Base-by-base conservation (phyloP, 306 rosid species). In the Gastrolobium villosum region DNA sequence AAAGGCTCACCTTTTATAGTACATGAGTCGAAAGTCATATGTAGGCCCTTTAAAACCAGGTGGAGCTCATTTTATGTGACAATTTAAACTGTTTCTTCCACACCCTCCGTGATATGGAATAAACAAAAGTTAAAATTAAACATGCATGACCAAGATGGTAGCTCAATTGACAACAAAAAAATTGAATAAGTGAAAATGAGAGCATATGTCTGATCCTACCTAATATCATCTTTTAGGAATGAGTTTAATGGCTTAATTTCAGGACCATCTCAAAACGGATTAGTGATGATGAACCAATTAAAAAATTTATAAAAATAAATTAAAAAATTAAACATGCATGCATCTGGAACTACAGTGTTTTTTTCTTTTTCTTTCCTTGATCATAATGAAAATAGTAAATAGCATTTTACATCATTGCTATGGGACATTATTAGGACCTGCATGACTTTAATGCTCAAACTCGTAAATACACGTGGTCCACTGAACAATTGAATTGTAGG, bases 331-430 rank as follows among this genome's bases (percentile, higher is more conserved):
- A 34, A 20, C 37, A 30, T 57, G 7, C 40, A 28, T 40, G 65
- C 31, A 26, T 14, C 8, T 44, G 31, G 14, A 52, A 15, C 8
- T 26, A n/a, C 15, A 13, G 4, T 11, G 4, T 39, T 20, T 26
- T 28, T 0, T 3, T 43, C 44, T n/a, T 1, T 60, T 46, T 10
- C 13, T 5, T 6, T 39, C 64, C 0, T 10, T 15, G 5, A 10
- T 44, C 52, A 6, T 39, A 28, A 49, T 37, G 64, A 76, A 64
- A 64, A 8, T 39, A 73, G 81, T 31, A 55, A 39, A 4, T 76
- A 4, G 59, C 67, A 77, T 32, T 41, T 77, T 48, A 54, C 73
- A 77, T 77, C 75, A 77, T 37, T 55, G 81, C 39, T 55, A n/a
- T 48, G 67, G 75, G 59, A 31, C 74, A 52, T 31, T 65, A 10